phyloP scores from a whole-genome alignment of 106 monocot genomes.

The Hemerocallis citrina region DNA sequence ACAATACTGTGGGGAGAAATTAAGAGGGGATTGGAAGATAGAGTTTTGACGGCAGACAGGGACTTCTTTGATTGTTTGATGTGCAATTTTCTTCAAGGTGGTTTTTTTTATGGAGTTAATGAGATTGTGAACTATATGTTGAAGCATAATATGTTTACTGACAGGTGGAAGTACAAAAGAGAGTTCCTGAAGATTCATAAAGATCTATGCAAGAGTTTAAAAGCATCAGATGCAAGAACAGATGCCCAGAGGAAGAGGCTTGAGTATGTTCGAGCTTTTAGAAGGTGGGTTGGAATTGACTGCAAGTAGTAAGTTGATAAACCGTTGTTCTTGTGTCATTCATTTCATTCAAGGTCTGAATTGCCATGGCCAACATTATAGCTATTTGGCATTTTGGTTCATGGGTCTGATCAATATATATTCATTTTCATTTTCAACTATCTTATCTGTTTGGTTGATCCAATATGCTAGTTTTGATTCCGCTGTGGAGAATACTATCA shows the following conservation, averaged over 20 bases:
- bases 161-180: constrained; percentile 70
- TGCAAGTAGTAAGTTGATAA: neutral
- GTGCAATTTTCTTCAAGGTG: constrained; percentile 76
- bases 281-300: constrained; percentile 51
- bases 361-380: too few species aligned
- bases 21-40: constrained; percentile 52
- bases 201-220: constrained; percentile 59
- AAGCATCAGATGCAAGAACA: constrained; percentile 36
- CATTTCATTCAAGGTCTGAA: too few species aligned
- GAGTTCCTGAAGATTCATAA: constrained; percentile 76
- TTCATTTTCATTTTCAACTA: too few species aligned
- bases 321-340: too few species aligned
- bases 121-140: constrained; percentile 61
- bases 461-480: too few species aligned
- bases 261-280: constrained; percentile 72
- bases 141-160: constrained; percentile 44
- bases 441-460: too few species aligned
- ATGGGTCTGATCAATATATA: too few species aligned
- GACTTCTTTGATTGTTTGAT: constrained; percentile 72
- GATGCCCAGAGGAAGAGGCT: constrained; percentile 79
- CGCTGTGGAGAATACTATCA: too few species aligned
- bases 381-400: too few species aligned
- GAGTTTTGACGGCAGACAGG: constrained; percentile 29
- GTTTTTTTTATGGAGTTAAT: constrained; percentile 82
- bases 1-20: constrained; percentile 89